phyloP scores from a whole-genome alignment of 306 rosid species.

The Vigna mungo region DNA sequence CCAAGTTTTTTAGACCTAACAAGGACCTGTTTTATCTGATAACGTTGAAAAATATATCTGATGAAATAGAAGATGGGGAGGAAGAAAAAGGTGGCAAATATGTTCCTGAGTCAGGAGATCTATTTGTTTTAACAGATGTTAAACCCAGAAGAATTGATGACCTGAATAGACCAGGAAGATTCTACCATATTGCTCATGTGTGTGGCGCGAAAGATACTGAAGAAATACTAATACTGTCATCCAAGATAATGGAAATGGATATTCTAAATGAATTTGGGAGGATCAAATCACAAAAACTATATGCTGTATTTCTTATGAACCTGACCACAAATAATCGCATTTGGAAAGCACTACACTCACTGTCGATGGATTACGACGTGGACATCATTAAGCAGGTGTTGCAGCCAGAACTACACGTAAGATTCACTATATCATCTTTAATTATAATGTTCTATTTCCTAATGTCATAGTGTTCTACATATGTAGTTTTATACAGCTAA shows the following conservation, averaged over 20 bases:
- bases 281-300: neutral
- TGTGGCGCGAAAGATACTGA: neutral
- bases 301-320: neutral
- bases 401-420: neutral
- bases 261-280: neutral
- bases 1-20: conserved; percentile 15
- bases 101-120: neutral
- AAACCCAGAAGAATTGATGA: neutral
- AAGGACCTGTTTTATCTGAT: conserved; percentile 44
- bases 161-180: neutral
- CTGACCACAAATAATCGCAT: neutral
- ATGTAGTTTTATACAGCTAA: neutral
- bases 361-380: neutral
- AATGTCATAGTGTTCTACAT: neutral
- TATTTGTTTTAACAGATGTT: neutral
- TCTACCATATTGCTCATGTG: neutral
- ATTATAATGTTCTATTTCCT: neutral
- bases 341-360: neutral
- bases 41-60: neutral
- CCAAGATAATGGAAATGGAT: neutral
- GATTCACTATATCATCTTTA: neutral
- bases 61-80: neutral
- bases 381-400: neutral
- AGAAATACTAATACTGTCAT: neutral
- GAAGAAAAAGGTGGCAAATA: neutral